These are phyloP conservation scores for Colletotrichum sp. DNA, from an alignment of 2,329 filamentous ascomycete species.

Conservation along the genomic window DNA sequence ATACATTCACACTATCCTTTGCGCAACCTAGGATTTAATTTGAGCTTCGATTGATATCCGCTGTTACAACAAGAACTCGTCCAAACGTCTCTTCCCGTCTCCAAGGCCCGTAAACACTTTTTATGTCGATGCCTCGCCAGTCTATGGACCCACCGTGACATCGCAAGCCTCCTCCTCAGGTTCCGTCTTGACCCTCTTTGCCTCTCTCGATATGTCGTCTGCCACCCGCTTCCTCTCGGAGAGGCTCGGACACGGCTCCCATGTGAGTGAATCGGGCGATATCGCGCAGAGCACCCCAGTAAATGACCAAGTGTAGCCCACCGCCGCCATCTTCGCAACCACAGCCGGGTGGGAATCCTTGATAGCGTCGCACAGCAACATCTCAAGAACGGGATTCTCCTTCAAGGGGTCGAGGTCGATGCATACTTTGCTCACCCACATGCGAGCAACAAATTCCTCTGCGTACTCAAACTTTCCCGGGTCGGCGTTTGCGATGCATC, in stretches of 20 bases:
- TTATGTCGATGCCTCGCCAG: not conserved
- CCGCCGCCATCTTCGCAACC: not conserved
- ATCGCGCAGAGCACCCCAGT: rapidly evolving
- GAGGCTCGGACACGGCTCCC: no score
- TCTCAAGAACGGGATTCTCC: not conserved
- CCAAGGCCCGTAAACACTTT: not conserved
- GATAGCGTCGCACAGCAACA: not conserved
- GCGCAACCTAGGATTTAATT: not conserved
- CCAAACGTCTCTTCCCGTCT: not conserved
- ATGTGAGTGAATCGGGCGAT: no score
- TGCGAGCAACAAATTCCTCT: rapidly evolving
- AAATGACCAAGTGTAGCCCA: not conserved
- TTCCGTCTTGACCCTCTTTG: not conserved
- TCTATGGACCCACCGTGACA: no score
- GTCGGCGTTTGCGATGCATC: not conserved
- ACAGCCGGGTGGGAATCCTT: not conserved
- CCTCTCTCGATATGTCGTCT: not conserved
- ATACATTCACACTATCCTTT: not conserved
- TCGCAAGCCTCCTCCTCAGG: not conserved
- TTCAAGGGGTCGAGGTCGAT: not conserved
- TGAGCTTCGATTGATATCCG: not conserved
- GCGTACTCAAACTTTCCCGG: rapidly evolving
- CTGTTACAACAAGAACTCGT: not conserved
- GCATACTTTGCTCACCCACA: not conserved
- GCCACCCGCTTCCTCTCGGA: not conserved